Conservation (phyloP, 192 early-diverging fungal species). For the Spinellus fusiger region DNA sequence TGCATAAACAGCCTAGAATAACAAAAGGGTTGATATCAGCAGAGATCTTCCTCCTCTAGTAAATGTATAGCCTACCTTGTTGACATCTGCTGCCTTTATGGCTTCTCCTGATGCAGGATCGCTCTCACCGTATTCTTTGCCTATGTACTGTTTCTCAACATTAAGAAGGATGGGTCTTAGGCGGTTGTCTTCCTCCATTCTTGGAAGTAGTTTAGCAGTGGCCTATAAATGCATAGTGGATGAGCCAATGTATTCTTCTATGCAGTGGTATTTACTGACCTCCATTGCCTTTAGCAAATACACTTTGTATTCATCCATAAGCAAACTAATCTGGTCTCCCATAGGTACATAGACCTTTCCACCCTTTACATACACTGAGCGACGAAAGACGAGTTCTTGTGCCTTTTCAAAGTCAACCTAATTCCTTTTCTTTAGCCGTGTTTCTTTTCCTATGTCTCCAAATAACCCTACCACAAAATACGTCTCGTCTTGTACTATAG, state of each 20-base stretch:
- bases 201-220: conserved; percentile 73
- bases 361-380: conserved; percentile 53
- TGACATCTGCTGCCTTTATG: conserved; percentile 63
- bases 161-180: conserved; percentile 83
- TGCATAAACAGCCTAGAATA: conserved; percentile 38
- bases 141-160: conserved; percentile 75
- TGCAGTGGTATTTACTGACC: conserved; percentile 20
- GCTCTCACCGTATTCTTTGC: conserved; percentile 54
- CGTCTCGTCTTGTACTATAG: conserved; percentile 29
- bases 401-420: conserved; percentile 71
- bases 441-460: not conserved
- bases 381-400: conserved; percentile 48
- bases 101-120: conserved; percentile 42
- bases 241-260: not conserved
- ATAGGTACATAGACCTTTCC: conserved; percentile 74
- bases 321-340: conserved; percentile 62
- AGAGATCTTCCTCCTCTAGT: not conserved
- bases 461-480: conserved; percentile 36
- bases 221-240: conserved; percentile 36
- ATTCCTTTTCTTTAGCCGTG: not conserved
- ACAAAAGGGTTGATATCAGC: not conserved
- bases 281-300: conserved; percentile 47
- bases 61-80: conserved; percentile 30
- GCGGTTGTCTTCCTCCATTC: conserved; percentile 89
- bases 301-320: conserved; percentile 72